phyloP scores from a whole-genome alignment of 2,329 filamentous ascomycete species.

The Trichophyton benhamiae region DNA sequence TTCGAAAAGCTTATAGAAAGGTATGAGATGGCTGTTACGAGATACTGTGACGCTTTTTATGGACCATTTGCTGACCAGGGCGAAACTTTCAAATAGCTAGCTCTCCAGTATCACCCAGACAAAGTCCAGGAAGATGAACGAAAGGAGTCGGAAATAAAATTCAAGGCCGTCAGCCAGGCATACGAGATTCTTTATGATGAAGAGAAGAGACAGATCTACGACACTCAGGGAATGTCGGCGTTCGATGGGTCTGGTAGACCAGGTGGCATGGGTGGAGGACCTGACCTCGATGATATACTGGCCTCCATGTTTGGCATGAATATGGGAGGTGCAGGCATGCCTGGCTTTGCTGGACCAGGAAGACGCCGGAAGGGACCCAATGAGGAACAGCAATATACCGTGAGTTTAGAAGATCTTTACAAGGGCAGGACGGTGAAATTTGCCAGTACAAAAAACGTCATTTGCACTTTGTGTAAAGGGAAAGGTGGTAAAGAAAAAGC shows the following conservation, averaged over 20 bases:
- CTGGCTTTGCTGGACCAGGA: slow-evolving; percentile 37
- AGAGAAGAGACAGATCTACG: slow-evolving; percentile 82
- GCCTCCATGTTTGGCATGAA: slow-evolving; percentile 71
- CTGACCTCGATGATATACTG: slow-evolving; percentile 81
- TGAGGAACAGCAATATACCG: slow-evolving; percentile 49
- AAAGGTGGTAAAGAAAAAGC: slow-evolving; percentile 84
- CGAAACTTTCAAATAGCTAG: slow-evolving; percentile 47
- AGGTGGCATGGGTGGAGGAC: slow-evolving; percentile 46
- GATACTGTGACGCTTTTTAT: too few relatives aligned
- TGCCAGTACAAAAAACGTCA: slow-evolving; percentile 82
- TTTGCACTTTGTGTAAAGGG: slow-evolving; percentile 80
- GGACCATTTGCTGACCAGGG: background rate
- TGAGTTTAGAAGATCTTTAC: slow-evolving; percentile 88
- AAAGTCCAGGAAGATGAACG: slow-evolving; percentile 83
- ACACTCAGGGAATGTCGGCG: slow-evolving; percentile 87
- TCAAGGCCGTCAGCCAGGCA: slow-evolving; percentile 85
- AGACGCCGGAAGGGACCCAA: slow-evolving; percentile 33
- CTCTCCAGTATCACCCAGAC: slow-evolving; percentile 81
- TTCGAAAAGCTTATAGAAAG: slow-evolving; percentile 96
- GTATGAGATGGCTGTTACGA: slow-evolving; percentile 35
- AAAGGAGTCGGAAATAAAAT: slow-evolving; percentile 64
- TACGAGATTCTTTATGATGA: slow-evolving; percentile 98
- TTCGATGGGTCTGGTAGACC: slow-evolving; percentile 67
- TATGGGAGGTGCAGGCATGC: slow-evolving; percentile 34
- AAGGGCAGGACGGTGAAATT: slow-evolving; percentile 98